Percentiles rank a stretch among this genome's conserved stretches.
Conservation (phyloP, 2,329 filamentous ascomycete genomes). For the Xylaria digitata region DNA sequence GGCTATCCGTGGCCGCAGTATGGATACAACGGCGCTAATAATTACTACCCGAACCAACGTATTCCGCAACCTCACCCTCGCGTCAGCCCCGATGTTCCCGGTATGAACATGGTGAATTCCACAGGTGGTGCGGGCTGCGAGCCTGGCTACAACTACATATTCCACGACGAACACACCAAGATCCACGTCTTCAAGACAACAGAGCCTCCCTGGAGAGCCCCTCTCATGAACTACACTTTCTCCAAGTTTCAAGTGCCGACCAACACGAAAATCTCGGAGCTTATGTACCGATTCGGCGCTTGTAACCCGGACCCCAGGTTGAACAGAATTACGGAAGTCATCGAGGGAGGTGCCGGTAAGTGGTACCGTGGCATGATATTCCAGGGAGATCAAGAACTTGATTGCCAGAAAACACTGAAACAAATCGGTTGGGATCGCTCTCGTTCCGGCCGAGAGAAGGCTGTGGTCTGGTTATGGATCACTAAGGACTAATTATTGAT, state of each 20-base stretch:
- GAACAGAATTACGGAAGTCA: conserved; percentile 68
- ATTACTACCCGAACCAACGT: conserved; percentile 47
- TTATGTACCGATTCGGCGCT: conserved; percentile 70
- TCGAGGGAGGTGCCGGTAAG: conserved; percentile 64
- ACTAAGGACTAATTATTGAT: conserved; percentile 58
- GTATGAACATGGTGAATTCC: conserved; percentile 66
- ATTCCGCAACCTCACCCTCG: conserved; percentile 56
- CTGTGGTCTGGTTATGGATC: conserved; percentile 70
- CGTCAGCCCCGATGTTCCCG: conserved; percentile 60
- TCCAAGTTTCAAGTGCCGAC: conserved; percentile 64
- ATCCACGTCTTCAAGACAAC: conserved; percentile 67
- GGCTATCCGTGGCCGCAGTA: conserved; percentile 14
- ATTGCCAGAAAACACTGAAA: conserved; percentile 62
- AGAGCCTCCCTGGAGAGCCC: conserved; percentile 65
- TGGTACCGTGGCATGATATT: conserved; percentile 70
- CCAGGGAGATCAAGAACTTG: conserved; percentile 60
- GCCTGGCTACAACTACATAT: conserved; percentile 73
- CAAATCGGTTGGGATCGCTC: conserved; percentile 69
- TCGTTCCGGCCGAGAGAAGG: conserved; percentile 62
- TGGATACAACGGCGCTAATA: conserved; percentile 9
- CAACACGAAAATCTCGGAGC: conserved; percentile 63
- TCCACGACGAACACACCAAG: conserved; percentile 67
- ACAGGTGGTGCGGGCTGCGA: conserved; percentile 69
- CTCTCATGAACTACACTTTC: conserved; percentile 57
- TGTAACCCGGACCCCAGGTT: conserved; percentile 61